phyloP scores from a whole-genome alignment of 2,329 filamentous ascomycete species.

The Xylaria multiplex region DNA sequence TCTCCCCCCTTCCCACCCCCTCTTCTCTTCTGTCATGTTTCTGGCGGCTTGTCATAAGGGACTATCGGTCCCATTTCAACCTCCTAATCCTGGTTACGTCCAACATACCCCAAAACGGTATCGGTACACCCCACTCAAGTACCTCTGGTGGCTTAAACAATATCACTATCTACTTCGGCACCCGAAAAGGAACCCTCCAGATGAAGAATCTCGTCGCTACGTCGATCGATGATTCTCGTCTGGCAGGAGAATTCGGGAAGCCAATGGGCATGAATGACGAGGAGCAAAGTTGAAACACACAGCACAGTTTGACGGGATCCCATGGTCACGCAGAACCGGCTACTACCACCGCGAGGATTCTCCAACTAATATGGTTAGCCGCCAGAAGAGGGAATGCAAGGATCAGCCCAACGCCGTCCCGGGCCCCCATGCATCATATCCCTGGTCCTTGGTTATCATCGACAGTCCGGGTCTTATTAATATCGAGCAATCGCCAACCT shows the following conservation, averaged over 20 bases:
- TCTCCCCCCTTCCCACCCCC: constrained; percentile 22
- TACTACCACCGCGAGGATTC: constrained; percentile 42
- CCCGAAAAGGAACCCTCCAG: constrained; percentile 19
- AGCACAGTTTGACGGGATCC: constrained; percentile 35
- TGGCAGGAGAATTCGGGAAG: not conserved
- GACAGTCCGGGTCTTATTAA: constrained; percentile 36
- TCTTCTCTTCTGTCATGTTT: constrained; percentile 24
- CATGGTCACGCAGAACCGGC: constrained; percentile 43
- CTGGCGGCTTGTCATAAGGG: constrained; percentile 31
- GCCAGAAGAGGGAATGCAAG: constrained; percentile 45
- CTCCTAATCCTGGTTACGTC: constrained; percentile 32
- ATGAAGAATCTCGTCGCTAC: constrained; percentile 13
- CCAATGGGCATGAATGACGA: constrained; percentile 25
- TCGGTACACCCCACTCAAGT: constrained; percentile 34
- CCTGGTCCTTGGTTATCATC: constrained; percentile 39
- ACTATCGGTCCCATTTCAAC: constrained; percentile 33
- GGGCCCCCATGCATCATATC: constrained; percentile 39
- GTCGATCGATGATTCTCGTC: constrained; percentile 3
- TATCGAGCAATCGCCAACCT: constrained; percentile 36
- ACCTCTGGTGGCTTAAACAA: constrained; percentile 33
- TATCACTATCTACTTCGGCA: constrained; percentile 28
- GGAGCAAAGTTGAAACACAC: constrained; percentile 36
- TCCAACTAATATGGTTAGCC: constrained; percentile 43
- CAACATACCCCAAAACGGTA: constrained; percentile 43
- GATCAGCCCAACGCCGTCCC: constrained; percentile 43